Evolutionary conservation across 2,329 filamentous ascomycete genomes (phyloP), one percentile per base, ranked within the genome.

Genomic region (Penicillium rolfsii): DNA sequence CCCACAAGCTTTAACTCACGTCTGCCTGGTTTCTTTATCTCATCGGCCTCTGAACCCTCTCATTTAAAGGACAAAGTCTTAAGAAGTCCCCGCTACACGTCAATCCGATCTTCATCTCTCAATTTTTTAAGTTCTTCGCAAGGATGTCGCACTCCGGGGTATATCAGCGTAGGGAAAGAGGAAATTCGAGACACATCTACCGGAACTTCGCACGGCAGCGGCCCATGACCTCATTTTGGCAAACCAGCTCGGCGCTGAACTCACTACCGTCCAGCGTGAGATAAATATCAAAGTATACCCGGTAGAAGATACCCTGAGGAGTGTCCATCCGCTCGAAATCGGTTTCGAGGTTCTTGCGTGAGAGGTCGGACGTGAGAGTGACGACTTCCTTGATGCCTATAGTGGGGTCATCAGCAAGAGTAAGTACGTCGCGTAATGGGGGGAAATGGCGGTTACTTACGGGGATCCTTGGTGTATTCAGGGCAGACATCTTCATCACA

Each of bases 321-420:
- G 95, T 98, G 76, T 98, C 95, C 95, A 98, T 98, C 74, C 95
- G 89, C 81, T 99, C 95, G 73, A 99, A 99, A 77, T 99, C 95
- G 80, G 97, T 98, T 79, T 99, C 95, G 12, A 99, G 88, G 76
- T 98, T 98, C 85, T 98, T 99, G 71, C 94, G 90, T 52, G 93
- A 97, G 59, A 99, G 84, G 76, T 99, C 95, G 1, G 94, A 98
- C 1, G 95, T 98, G 54, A 99, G 88, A 1, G 95, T 99, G 66
- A 98, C 95, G 59, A 98, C 93, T 80, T 98, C 95, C 85, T 98
- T 98, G 86, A 98, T 98, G 69, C 93, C 94, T 97, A 68, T 65
- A 63, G 24, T 8, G 7, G 14, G 3, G 2, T 16, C 1, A 28
- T 43, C 4, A 55, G 28, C 3, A 38, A 12, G 3, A 48, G 26